phyloP scores from a whole-genome alignment of 2,329 filamentous ascomycete species.

The Verticillium nonalfalfae region DNA sequence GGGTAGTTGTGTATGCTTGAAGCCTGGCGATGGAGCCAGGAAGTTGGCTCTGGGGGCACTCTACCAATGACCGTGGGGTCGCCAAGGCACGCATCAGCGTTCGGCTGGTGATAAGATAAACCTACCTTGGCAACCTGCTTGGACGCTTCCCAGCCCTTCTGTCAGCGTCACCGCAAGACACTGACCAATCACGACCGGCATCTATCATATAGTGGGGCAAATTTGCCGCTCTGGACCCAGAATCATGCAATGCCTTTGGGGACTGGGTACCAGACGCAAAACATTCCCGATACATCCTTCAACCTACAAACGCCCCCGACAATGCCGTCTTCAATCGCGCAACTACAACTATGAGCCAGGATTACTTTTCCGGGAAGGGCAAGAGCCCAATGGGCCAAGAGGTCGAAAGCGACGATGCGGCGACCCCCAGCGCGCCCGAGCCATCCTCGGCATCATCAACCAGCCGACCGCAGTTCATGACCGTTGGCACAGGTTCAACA shows the following conservation, averaged over 20 bases:
- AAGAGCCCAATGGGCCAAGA: conserved; percentile 33
- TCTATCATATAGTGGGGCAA: neutral
- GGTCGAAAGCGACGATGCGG: conserved; percentile 15
- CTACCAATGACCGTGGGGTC: neutral
- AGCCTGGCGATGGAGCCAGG: neutral
- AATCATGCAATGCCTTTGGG: conserved; percentile 3
- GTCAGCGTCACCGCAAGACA: neutral
- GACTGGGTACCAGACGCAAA: conserved; percentile 1
- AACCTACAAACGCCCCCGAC: conserved; percentile 15
- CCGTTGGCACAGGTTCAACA: conserved; percentile 74
- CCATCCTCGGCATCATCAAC: conserved; percentile 20
- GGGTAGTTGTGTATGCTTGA: neutral
- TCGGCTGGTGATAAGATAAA: neutral
- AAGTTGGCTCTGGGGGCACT: neutral
- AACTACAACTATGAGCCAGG: conserved; percentile 49
- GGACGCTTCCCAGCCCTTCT: neutral
- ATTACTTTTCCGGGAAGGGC: conserved; percentile 50
- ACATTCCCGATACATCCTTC: conserved; percentile 9
- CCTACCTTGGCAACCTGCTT: neutral
- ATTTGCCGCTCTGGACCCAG: conserved; percentile 3
- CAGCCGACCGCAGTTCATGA: conserved; percentile 67
- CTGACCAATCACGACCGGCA: neutral
- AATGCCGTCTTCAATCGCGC: conserved; percentile 24
- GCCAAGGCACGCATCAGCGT: neutral
- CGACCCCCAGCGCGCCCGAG: conserved; percentile 17